Base-by-base conservation (phyloP, 1,284 basidiomycete species). In the Ganoderma lucidum region DNA sequence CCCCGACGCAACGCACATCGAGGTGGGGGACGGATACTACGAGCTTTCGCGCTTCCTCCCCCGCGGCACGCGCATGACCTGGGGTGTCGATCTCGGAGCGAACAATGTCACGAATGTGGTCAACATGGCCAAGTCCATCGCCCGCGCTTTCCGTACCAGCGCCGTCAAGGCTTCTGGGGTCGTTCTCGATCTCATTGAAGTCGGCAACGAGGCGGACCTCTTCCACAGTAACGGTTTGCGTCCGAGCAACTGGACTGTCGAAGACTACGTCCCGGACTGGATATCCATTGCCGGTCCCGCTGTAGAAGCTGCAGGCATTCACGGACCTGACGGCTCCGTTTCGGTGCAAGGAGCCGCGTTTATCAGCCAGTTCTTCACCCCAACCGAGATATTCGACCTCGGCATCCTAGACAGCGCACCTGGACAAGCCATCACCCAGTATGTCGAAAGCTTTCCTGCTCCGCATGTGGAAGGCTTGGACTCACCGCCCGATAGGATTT, bases 41-140 rank as follows among this genome's bases (percentile, higher is more conserved):
- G 74, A 80, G n/a, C 78, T 88, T 4, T 85, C 86, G 2, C 81
- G 81, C 44, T 86, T 87, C 72, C 82, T 92, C 55, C 89, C 88
- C 45, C 71, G 77, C 12, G 86, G 83, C 44, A 88, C 88, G 2
- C 83, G 83, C 73, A 87, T 90, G 69, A 87, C 83, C 23, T 92
- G 88, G 88, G 91, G 90, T 23, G 81, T 92, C 64, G 91, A 92
- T 76, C 78, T 92, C 23, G 86, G 87, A 84, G 87, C 48, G 85
- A 14, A 62, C 61, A 62, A 62, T 42, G 42, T 42, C 41, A 62
- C 61, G 28, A 62, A 62, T 37, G 61, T 84, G 0, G 83, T 85
- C 64, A 83, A 88, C 15, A 85, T 90, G 78, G 85, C 88, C 0
- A 78, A 81, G 65, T 84, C 88, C 0, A 85, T 92, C 67, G 70